Evolutionary conservation across 257 asterid species (phyloP), one percentile per base, ranked within the genome.

Genomic region (Primulina eburnea): DNA sequence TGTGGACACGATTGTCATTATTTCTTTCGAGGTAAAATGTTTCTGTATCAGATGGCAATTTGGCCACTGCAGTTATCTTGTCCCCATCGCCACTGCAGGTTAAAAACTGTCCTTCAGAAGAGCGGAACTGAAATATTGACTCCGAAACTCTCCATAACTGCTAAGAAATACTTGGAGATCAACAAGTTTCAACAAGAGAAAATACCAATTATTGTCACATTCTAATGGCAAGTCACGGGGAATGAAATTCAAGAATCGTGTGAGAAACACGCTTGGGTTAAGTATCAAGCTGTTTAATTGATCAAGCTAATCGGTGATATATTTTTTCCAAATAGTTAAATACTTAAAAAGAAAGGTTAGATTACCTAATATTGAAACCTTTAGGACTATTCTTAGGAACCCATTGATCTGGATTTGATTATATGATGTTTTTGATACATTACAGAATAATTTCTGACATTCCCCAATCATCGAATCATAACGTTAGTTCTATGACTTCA

Each of bases 81-180:
- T 71, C 69, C 20, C 92, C 92, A 53, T 80, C 86, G 16, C 84
- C 88, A 66, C 69, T 58, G 59, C 92, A 86, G 14, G 85, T 82
- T 35, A 92, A 81, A 78, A 92, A 89, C 61, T 84, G 86, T 73
- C 92, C 95, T 70, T 76, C 77, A 61, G 84, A 73, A 71, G 95
- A 85, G 18, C 96, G 86, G 56, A 92, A 82, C 78, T 89, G 95
- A 82, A 84, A 92, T 26, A 70, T 65, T 0, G 88, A 84, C 72
- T 86, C 89, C 0, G 96, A 86, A 76, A 87, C 80, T 78, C 96
- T 84, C 97, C 96, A 87, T 35, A 89, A 76, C 97, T 92, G 87
- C 71, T 61, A 58, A 67, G 26, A 77, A 32, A 57, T 40, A 61
- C 61, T 14, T 21, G 56, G 65, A 76, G 29, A 67, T 30, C 33